Percentiles rank a stretch among this genome's conserved stretches.
These are phyloP conservation scores for Discostella stelligera DNA, from an alignment of 352 stramenopile species.

Conservation along the genomic window DNA sequence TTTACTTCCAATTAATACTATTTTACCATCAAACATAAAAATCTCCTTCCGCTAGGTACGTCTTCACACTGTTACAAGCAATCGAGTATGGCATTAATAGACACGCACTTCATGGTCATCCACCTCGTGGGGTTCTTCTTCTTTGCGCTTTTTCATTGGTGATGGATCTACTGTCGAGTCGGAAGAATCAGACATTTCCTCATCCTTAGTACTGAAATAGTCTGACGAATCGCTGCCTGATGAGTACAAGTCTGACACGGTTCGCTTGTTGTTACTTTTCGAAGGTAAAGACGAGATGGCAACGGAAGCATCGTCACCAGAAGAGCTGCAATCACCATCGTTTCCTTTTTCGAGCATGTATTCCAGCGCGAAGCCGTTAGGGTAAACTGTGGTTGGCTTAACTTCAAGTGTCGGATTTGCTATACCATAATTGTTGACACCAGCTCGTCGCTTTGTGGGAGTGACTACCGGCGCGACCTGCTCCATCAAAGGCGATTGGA, in stretches of 20 bases:
- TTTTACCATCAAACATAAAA: too few species aligned
- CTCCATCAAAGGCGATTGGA: conserved; percentile 7
- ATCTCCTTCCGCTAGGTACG: too few species aligned
- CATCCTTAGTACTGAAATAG: conserved; percentile 23
- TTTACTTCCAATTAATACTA: background rate
- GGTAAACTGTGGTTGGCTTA: background rate
- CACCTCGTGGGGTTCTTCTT: background rate
- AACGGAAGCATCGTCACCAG: conserved; percentile 2
- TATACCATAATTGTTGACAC: background rate
- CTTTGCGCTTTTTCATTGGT: background rate
- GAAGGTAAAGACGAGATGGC: background rate
- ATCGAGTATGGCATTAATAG: too few species aligned
- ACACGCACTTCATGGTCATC: too few species aligned
- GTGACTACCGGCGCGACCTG: conserved; percentile 19
- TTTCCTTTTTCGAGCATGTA: conserved; percentile 10
- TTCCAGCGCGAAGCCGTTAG: conserved; percentile 6
- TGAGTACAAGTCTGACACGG: conserved; percentile 18
- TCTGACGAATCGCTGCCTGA: conserved; percentile 14
- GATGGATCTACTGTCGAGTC: background rate
- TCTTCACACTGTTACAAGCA: too few species aligned
- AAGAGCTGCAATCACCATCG: conserved; percentile 14
- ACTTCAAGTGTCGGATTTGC: background rate
- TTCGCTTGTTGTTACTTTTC: conserved; percentile 18
- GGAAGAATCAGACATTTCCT: conserved; percentile 12
- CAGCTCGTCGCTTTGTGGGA: conserved; percentile 11